Evolutionary conservation across 371 early-diverging fungal genomes (phyloP), one percentile per base, ranked within the genome.

Genomic region (Funneliformis caledonium): DNA sequence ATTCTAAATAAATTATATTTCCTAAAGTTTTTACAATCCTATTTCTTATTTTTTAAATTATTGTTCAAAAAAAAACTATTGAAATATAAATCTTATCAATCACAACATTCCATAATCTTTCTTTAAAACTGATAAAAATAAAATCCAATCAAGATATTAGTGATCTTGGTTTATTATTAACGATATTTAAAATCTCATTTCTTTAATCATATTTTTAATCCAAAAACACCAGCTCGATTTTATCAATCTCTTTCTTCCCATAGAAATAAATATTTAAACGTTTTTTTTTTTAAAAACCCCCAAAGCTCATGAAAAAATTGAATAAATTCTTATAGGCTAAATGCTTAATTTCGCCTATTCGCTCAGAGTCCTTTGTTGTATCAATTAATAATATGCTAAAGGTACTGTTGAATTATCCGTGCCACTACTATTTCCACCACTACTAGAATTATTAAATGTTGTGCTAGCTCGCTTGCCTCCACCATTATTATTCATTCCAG

Each of bases 321-420:
- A 19, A 19, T 19, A 16, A 56, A 56, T 56, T 16, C 56, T 56
- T 19, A 4, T 16, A 16, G 56, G 56, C 56, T 19, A 56, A 56
- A 56, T 56, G 56, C 52, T 14, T 52, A 52, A 52, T 19, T 52
- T 52, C 16, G 52, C 19, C 56, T 4, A 19, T 56, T 7, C 16
- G 16, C 2, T n/a, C 19, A 37, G 37, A 37, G 37, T 56, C 6
- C 19, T 56, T 16, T 5, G 56, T 56, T 52, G 14, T 56, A 19
- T n/a, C 7, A 52, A 16, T 52, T 67, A 68, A 10, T 68, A 68
- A 68, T 68, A 68, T 68, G 43, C 19, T n/a, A 68, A 43, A 37
- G 68, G 68, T 0, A 68, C 68, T 10, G 68, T 68, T 31, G 68
- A 68, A 68, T 68, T 68, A 6, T 33, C 68, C 7, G 33, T 68